phyloP scores from a whole-genome alignment of 345 rosid genomes.

The Anastatica hierochuntica region DNA sequence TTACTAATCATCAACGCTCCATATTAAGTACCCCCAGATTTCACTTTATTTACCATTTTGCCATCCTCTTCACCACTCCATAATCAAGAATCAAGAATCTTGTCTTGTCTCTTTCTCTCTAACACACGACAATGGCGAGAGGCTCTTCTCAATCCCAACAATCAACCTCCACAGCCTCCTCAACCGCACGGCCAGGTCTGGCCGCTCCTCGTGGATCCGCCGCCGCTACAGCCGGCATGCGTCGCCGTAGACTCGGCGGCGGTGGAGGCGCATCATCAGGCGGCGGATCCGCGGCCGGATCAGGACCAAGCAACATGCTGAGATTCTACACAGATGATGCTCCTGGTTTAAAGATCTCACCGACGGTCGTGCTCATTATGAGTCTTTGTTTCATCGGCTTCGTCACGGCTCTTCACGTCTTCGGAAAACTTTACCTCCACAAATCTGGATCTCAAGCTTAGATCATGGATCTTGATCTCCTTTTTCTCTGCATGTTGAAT shows the following conservation, averaged over 20 bases:
- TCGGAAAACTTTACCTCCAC: constrained; percentile 80
- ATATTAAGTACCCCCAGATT: neutral
- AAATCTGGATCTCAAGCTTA: constrained; percentile 38
- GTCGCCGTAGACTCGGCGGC: constrained; percentile 64
- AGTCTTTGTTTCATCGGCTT: constrained; percentile 95
- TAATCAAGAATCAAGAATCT: neutral
- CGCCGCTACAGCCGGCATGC: constrained; percentile 86
- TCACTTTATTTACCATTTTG: constrained; percentile 8
- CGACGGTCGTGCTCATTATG: constrained; percentile 83
- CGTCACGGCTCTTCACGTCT: constrained; percentile 87
- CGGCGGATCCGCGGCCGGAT: constrained; percentile 21
- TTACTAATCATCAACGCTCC: constrained; percentile 2
- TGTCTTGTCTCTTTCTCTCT: neutral
- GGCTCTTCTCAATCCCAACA: constrained; percentile 78
- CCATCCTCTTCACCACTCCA: neutral
- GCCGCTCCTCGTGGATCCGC: constrained; percentile 84
- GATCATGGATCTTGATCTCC: constrained; percentile 8
- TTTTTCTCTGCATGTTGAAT: neutral
- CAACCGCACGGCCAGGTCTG: constrained; percentile 59
- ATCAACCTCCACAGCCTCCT: constrained; percentile 39
- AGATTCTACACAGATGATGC: constrained; percentile 96
- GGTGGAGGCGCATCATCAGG: constrained; percentile 23
- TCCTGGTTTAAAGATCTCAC: constrained; percentile 89
- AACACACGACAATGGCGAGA: constrained; percentile 51
- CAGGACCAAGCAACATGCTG: constrained; percentile 68